Evolutionary conservation across 2,329 filamentous ascomycete genomes (phyloP), one percentile per base, ranked within the genome.

Genomic region (Eutypa lata): DNA sequence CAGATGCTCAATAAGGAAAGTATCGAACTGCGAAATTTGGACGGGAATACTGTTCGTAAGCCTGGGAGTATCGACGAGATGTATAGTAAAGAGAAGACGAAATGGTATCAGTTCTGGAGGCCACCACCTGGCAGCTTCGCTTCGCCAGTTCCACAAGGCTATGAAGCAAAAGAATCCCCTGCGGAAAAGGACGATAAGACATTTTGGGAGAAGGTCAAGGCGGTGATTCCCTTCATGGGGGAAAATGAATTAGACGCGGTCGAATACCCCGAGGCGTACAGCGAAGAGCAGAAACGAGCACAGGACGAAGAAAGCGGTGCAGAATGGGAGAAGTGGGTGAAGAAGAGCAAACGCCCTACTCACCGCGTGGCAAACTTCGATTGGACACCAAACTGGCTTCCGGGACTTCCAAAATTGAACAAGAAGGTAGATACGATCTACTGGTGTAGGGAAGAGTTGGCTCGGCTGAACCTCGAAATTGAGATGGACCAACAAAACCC

Each of bases 371-470:
- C 91, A 0, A 71, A 72, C 0, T 82, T 82, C 43, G 75, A 74
- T 1, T 78, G 78, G 67, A 76, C 73, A 0, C 79, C 78, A 1
- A 59, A 60, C 38, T 97, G 89, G 87, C 84, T 96, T 68, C 88
- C 88, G 2, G 83, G 85, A 0, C 68, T 96, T n/a, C 90, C 89
- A 5, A 72, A 91, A 1, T 70, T 96, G 48, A 91, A 90, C 50
- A 87, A 90, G 68, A 97, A 97, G 71, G 92, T 97, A 2, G 94
- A 99, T 68, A 93, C 89, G 0, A 97, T 99, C 59, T 91, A 95
- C 65, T 89, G 92, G 76, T 95, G 91, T 61, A 89, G 94, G 3
- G 84, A 86, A 58, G 88, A 97, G 68, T 72, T 99, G 26, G 92
- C 94, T 18, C 84, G 90, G 14, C 76, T 97, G 18, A 99, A 97